Base-by-base conservation (phyloP, 305 asterid genomes). In the Fraxinus sp. region DNA sequence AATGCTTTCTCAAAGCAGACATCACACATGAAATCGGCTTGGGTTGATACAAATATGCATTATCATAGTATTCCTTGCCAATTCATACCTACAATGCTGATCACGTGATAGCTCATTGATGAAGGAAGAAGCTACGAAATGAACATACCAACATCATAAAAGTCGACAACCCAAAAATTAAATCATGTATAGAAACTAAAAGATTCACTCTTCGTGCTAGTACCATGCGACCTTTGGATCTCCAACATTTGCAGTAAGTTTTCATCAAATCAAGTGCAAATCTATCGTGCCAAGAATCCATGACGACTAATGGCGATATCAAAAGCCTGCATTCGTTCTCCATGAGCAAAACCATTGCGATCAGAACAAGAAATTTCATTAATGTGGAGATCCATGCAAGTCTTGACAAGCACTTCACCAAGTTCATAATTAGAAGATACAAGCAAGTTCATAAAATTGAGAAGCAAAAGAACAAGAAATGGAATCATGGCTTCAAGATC, bases 291-390 rank as follows among this genome's bases (percentile, higher is more conserved):
- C 90, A 94, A 85, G 91, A 94, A 94, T 24, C 99, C 99, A 86
- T 92, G 97, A 46, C 83, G 87, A 75, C 83, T 88, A 80, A 96
- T 85, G 82, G 98, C 92, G 78, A 88, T 85, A 85, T 94, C 98
- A 70, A 94, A 96, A 57, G 97, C 97, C 84, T 85, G 88, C 90
- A 94, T 85, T 66, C 95, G 87, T 68, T 91, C 98, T 72, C 98
- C 98, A 70, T 87, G 83, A 78, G 98, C 94, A 85, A 93, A 90
- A 28, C 98, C 97, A 84, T 96, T 96, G 73, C 97, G 93, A 86
- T 94, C 97, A 81, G 92, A 94, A 37, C 81, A 86, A 10, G 97
- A 93, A 18, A 92, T 91, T 78, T 96, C 97, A 41, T 87, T 79
- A 36, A 96, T 91, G 86, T 88, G 75, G 80, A 96, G 97, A 79